These are phyloP conservation scores for Auricularia heimuer DNA, from an alignment of 768 basidiomycete genomes.

Conservation along the genomic window DNA sequence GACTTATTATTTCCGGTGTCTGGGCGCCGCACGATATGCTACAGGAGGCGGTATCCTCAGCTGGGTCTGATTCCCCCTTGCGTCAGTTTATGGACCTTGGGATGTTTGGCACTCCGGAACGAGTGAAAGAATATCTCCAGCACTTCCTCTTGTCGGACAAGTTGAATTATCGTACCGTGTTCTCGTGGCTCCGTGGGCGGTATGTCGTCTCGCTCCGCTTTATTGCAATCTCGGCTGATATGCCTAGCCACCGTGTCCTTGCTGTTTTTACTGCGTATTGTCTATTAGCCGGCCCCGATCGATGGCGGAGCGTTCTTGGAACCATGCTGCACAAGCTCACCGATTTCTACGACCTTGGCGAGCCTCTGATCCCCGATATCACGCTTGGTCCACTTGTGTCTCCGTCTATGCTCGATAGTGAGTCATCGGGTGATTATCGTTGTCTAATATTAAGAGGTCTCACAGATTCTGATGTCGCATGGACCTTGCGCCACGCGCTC, in stretches of 20 bases:
- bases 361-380: neutral
- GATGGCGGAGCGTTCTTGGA: neutral
- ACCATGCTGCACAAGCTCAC: neutral
- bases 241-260: neutral
- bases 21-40: neutral
- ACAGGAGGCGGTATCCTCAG: neutral
- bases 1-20: neutral
- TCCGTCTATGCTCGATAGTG: neutral
- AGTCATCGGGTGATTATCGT: neutral
- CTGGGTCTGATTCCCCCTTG: neutral
- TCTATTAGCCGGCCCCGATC: neutral
- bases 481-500: too few species aligned
- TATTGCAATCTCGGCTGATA: neutral
- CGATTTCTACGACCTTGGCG: neutral
- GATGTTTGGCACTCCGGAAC: neutral
- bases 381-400: neutral
- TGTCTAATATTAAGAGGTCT: too few species aligned
- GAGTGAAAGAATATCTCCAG: neutral
- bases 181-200: neutral
- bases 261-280: neutral
- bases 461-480: too few species aligned
- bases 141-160: neutral
- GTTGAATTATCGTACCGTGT: neutral
- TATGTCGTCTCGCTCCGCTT: neutral
- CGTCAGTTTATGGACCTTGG: neutral